Base-by-base conservation (phyloP, 352 stramenopile genomes). In the Phytopythium aichiense region DNA sequence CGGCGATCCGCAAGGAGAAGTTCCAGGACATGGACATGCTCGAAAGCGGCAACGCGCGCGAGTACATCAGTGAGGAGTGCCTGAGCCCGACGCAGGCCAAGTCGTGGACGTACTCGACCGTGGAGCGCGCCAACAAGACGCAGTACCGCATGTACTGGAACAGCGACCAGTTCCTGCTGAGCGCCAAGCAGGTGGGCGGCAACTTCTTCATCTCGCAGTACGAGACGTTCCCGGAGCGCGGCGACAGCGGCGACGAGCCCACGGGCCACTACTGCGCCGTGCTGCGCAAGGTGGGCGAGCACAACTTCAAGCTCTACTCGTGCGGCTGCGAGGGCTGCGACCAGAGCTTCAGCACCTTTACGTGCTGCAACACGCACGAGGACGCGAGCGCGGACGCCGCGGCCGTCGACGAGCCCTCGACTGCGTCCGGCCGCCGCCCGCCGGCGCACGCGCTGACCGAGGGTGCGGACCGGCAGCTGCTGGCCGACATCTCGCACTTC, bases 171-270 rank as follows among this genome's bases (percentile, higher is more conserved):
- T 94, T 94, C 65, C 64, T 94, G 48, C 72, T 92, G 45, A 94
- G 85, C 30, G 85, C 85, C 61, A 92, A 91, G 69, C 82, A 94
- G 48, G 67, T 91, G n/a, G 82, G 81, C 33, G 81, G 81, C 37
- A 89, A 76, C 20, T 94, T 94, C 63, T 96, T 92, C 75, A 95
- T 96, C 66, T 96, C 85, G 23, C 87, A 96, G 63, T 96, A 96
- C 65, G 83, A 94, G 56, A 74, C 95, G 56, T 96, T 96, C 64
- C 79, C 87, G 2, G 83, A 94, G 52, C 74, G 72, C 1, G 65
- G 60, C 11, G 77, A 86, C 2, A 33, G 42, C 20, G 20, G 37
- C 3, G 71, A 77, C 3, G 72, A 82, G 22, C 79, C 79, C 0
- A 83, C 65, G 12, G 77, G 71, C 6, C 83, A 92, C 63, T 96